These are phyloP conservation scores for Fusarium bulbicola DNA, from an alignment of 2,329 filamentous ascomycete genomes.

Conservation along the genomic window DNA sequence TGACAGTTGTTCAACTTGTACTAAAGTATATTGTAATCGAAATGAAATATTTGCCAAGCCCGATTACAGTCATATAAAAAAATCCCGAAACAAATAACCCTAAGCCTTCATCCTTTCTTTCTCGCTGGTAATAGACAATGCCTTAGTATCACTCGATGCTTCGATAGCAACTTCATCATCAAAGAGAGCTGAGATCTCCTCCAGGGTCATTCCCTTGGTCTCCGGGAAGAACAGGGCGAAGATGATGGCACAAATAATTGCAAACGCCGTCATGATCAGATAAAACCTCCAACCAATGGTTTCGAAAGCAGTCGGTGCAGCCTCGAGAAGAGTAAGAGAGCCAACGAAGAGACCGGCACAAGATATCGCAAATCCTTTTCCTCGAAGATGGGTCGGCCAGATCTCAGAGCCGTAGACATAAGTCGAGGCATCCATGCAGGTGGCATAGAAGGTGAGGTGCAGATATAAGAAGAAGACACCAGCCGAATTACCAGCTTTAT, in stretches of 20 bases:
- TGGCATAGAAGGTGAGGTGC: neutral
- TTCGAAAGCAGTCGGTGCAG: neutral
- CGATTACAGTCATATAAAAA: too few relatives aligned
- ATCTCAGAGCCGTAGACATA: neutral
- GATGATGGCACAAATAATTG: neutral
- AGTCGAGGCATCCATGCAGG: neutral
- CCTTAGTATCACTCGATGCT: neutral
- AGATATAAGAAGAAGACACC: neutral
- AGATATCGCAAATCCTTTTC: neutral
- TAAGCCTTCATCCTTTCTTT: neutral
- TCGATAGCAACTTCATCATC: neutral
- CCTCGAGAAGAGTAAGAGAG: neutral
- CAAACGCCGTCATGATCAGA: neutral
- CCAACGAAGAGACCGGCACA: neutral
- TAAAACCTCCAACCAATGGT: neutral
- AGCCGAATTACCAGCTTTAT: neutral
- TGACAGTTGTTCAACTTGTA: too few relatives aligned
- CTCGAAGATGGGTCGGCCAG: neutral
- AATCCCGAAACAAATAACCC: too few relatives aligned
- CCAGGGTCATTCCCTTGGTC: neutral
- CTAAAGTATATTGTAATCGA: too few relatives aligned
- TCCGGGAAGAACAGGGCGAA: neutral
- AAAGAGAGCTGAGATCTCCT: neutral
- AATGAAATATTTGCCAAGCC: too few relatives aligned
- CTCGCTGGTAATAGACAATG: neutral